A percentile compares a stretch with the other conserved stretches of the same genome.
These are phyloP conservation scores for Hibiscus syriacus DNA, from an alignment of 345 rosid species.

Conservation along the genomic window DNA sequence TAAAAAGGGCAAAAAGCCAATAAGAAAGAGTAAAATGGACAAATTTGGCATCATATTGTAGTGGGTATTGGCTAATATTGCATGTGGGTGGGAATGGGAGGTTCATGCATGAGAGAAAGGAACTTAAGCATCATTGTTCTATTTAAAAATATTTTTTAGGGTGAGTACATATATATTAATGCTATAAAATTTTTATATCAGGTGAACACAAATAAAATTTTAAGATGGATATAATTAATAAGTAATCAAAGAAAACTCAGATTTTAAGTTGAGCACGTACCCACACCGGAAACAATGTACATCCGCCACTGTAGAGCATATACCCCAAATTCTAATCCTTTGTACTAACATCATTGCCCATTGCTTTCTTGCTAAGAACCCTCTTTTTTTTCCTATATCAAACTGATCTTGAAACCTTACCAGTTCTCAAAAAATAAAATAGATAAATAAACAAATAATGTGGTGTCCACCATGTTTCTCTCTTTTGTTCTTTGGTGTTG, in stretches of 20 bases:
- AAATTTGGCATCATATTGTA: constrained; percentile 1
- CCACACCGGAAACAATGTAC: no score
- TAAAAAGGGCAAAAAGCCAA: background rate
- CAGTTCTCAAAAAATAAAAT: background rate
- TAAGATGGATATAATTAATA: no score
- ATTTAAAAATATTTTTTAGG: no score
- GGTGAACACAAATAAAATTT: no score
- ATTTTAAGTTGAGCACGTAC: no score
- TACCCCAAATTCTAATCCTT: background rate
- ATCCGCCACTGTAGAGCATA: no score
- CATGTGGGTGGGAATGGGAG: constrained; percentile 15
- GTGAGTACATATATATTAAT: no score
- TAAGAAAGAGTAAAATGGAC: background rate
- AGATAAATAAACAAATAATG: constrained; percentile 5
- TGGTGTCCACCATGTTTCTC: constrained; percentile 24
- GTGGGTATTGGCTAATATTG: background rate
- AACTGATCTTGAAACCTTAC: constrained; percentile 33
- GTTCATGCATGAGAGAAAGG: constrained; percentile 28
- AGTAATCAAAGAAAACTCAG: no score
- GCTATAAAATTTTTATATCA: no score
- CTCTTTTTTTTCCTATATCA: background rate
- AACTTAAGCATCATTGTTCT: no score
- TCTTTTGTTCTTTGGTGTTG: constrained; percentile 18
- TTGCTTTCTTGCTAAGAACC: constrained; percentile 17
- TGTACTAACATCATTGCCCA: constrained; percentile 5